Evolutionary conservation across 768 basidiomycete genomes (phyloP).

Genomic region (Obba rivulosa): DNA sequence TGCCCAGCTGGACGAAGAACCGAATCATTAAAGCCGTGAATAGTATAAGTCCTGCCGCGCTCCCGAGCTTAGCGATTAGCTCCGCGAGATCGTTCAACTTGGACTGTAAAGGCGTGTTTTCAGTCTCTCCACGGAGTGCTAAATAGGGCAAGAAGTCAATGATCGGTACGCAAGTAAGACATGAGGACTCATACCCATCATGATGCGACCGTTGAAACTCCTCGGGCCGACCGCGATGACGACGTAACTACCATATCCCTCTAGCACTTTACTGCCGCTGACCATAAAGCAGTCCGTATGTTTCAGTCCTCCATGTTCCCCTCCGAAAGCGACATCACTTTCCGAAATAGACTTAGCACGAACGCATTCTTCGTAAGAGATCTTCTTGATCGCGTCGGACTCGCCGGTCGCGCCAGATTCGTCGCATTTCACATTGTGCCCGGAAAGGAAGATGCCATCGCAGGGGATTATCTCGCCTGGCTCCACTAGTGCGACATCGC

Average conservation of each 20-base stretch:
- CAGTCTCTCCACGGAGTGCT: slow-evolving; percentile 84
- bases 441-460: slow-evolving; percentile 89
- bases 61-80: slow-evolving; percentile 88
- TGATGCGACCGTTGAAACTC: slow-evolving; percentile 94
- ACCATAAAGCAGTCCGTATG: slow-evolving; percentile 89
- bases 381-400: slow-evolving; percentile 90
- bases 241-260: slow-evolving; percentile 91
- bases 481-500: slow-evolving; percentile 87
- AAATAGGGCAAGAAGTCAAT: too few species aligned
- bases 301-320: slow-evolving; percentile 15
- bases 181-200: slow-evolving; percentile 66
- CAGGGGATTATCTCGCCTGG: slow-evolving; percentile 96
- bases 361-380: slow-evolving; percentile 70
- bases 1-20: slow-evolving; percentile 87
- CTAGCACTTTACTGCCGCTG: slow-evolving; percentile 88
- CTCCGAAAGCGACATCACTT: slow-evolving; percentile 26
- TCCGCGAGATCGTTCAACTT: slow-evolving; percentile 95
- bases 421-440: slow-evolving; percentile 93
- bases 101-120: slow-evolving; percentile 88
- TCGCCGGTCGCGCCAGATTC: slow-evolving; percentile 97
- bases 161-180: too few species aligned
- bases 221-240: slow-evolving; percentile 88
- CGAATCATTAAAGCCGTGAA: slow-evolving; percentile 87
- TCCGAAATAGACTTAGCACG: slow-evolving; percentile 29
- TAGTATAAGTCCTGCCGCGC: slow-evolving; percentile 74